A percentile compares a stretch with the other conserved stretches of the same genome.
These are phyloP conservation scores for Cryptococcus jaspeensis DNA, from an alignment of 1,284 basidiomycete species.

Conservation along the genomic window DNA sequence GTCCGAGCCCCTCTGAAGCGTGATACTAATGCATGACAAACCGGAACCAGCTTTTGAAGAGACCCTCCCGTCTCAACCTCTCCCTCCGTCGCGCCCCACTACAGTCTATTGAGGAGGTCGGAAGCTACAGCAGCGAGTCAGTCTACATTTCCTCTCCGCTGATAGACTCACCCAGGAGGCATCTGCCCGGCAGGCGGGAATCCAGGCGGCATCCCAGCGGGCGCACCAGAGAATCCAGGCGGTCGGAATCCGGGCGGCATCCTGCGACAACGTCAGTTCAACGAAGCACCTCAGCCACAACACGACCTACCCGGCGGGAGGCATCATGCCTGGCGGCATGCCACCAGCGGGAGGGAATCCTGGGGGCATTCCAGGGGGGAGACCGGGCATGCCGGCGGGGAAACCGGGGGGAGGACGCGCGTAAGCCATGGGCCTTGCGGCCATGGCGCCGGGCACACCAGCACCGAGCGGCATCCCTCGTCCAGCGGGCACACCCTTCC, in stretches of 20 bases:
- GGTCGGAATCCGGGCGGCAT: slow-evolving; percentile 76
- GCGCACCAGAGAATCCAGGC: slow-evolving; percentile 65
- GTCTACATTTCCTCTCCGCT: not conserved
- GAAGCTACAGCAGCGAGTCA: slow-evolving; percentile 21
- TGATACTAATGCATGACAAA: no score
- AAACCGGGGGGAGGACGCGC: slow-evolving; percentile 56
- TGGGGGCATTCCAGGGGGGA: slow-evolving; percentile 52
- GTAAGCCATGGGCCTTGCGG: slow-evolving; percentile 80
- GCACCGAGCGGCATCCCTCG: slow-evolving; percentile 96
- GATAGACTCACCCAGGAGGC: slow-evolving; percentile 68
- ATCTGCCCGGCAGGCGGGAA: slow-evolving; percentile 67
- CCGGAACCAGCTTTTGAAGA: no score
- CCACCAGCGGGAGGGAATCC: slow-evolving; percentile 45
- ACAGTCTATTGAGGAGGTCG: slow-evolving; percentile 27
- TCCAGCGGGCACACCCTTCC: slow-evolving; percentile 91
- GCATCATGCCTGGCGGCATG: slow-evolving; percentile 42
- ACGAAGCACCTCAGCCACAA: not conserved
- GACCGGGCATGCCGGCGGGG: slow-evolving; percentile 69
- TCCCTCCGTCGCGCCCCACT: no score
- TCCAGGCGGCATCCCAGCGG: slow-evolving; percentile 54
- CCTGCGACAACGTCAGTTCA: slow-evolving; percentile 15
- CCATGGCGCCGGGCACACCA: slow-evolving; percentile 67
- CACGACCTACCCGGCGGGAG: slow-evolving; percentile 31
- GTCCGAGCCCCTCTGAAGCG: no score
- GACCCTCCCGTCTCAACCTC: no score